Conservation (phyloP, 1,284 basidiomycete species). For the Earliella scabrosa region DNA sequence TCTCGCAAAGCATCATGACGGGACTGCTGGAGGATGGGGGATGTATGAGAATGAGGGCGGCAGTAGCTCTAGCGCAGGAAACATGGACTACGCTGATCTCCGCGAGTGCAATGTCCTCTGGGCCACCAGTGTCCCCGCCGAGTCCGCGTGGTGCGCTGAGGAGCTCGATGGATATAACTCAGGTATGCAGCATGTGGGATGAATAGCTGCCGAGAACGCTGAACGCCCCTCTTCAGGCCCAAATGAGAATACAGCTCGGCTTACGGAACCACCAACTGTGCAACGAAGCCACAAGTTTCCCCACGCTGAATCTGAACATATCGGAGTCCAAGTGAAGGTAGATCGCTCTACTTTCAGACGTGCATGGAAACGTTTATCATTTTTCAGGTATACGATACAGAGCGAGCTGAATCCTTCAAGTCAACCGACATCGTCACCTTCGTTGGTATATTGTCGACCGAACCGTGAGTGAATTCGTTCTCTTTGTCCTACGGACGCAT, state of each 20-base stretch:
- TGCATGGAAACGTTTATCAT: not conserved
- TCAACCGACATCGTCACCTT: slow-evolving; percentile 66
- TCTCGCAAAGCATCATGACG: slow-evolving; percentile 48
- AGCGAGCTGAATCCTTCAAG: slow-evolving; percentile 48
- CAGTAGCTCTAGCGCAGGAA: slow-evolving; percentile 28
- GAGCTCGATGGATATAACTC: slow-evolving; percentile 37
- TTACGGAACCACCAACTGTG: slow-evolving; percentile 26
- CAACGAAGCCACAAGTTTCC: slow-evolving; percentile 69
- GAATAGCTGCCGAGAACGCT: not conserved
- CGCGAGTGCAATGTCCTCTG: slow-evolving; percentile 66
- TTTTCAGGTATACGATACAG: slow-evolving; percentile 65
- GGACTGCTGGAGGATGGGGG: slow-evolving; percentile 72
- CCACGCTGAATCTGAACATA: slow-evolving; percentile 50
- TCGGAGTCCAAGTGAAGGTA: slow-evolving; percentile 75
- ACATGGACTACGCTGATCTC: slow-evolving; percentile 54
- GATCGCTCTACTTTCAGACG: not conserved
- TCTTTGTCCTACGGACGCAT: not conserved
- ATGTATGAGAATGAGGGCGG: slow-evolving; percentile 38
- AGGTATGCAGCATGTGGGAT: slow-evolving; percentile 4
- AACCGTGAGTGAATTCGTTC: slow-evolving; percentile 50
- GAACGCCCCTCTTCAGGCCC: not conserved
- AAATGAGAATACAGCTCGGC: not conserved
- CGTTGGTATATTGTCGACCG: slow-evolving; percentile 69
- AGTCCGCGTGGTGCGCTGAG: slow-evolving; percentile 52
- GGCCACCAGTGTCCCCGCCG: slow-evolving; percentile 73